Evolutionary conservation across 176 grass and related monocot species (phyloP).

Genomic region (Otatea glauca): DNA sequence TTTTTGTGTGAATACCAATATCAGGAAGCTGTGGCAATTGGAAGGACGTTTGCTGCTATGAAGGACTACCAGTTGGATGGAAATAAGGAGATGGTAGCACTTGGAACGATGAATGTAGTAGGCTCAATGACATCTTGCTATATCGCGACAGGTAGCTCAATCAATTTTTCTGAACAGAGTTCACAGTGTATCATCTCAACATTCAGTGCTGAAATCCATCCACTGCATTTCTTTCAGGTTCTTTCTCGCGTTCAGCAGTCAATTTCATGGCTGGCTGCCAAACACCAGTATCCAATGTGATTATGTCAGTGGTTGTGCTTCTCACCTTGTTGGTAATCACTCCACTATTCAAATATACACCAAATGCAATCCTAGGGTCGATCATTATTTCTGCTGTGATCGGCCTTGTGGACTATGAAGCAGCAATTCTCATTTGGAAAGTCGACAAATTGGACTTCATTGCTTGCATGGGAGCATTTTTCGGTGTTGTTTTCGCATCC

Average conservation of each 20-base stretch:
- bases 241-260: slow-evolving; percentile 93
- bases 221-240: slow-evolving; percentile 56
- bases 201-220: slow-evolving; percentile 28
- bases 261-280: slow-evolving; percentile 96
- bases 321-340: slow-evolving; percentile 90
- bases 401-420: slow-evolving; percentile 77
- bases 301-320: slow-evolving; percentile 86
- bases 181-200: neutral
- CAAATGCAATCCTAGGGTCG: slow-evolving; percentile 79
- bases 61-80: slow-evolving; percentile 94
- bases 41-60: slow-evolving; percentile 94
- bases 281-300: slow-evolving; percentile 81
- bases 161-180: slow-evolving; percentile 1
- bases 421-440: slow-evolving; percentile 92
- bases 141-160: slow-evolving; percentile 70
- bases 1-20: slow-evolving; percentile 25
- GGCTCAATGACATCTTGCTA: slow-evolving; percentile 98
- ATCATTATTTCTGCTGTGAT: slow-evolving; percentile 93
- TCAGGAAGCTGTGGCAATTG: slow-evolving; percentile 94
- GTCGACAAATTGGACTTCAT: slow-evolving; percentile 96
- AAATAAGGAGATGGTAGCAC: slow-evolving; percentile 98
- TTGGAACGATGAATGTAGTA: slow-evolving; percentile 92
- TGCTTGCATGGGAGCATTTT: slow-evolving; percentile 95
- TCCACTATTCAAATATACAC: slow-evolving; percentile 92
- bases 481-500: slow-evolving; percentile 77